A percentile compares a stretch with the other conserved stretches of the same genome.
phyloP scores from a whole-genome alignment of 164 flowering plant genomes.

The Aristolochia fimbriata region DNA sequence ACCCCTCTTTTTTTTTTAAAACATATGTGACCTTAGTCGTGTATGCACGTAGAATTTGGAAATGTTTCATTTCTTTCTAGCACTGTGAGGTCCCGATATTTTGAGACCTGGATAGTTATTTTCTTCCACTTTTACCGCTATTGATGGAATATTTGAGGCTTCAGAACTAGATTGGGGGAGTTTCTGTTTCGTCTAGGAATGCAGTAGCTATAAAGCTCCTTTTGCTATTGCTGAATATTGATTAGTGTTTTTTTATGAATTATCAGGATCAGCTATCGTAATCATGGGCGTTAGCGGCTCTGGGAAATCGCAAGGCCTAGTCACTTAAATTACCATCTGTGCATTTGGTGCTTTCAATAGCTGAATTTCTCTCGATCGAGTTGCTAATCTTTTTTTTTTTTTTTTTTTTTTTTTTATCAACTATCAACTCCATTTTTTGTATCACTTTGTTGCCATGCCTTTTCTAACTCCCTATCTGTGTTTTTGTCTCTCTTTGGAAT shows the following conservation, averaged over 20 bases:
- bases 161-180: neutral
- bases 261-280: conserved; percentile 45
- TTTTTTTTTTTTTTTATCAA: too few species aligned
- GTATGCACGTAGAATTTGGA: neutral
- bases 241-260: neutral
- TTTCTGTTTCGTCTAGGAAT: neutral
- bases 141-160: neutral
- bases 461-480: neutral
- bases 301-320: conserved; percentile 65
- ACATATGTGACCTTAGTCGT: too few species aligned
- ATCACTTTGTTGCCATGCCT: neutral
- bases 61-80: neutral
- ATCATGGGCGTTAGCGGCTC: conserved; percentile 81
- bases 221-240: neutral
- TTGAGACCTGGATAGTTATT: neutral
- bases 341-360: neutral
- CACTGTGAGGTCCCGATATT: neutral
- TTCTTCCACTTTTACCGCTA: too few species aligned
- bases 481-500: neutral
- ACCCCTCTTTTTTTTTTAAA: too few species aligned
- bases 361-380: neutral
- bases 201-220: neutral
- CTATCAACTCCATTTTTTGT: too few species aligned
- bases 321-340: neutral
- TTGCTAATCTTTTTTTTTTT: too few species aligned